Conservation (phyloP, 108 stramenopile genomes). For the Schizochytrium sp. region DNA sequence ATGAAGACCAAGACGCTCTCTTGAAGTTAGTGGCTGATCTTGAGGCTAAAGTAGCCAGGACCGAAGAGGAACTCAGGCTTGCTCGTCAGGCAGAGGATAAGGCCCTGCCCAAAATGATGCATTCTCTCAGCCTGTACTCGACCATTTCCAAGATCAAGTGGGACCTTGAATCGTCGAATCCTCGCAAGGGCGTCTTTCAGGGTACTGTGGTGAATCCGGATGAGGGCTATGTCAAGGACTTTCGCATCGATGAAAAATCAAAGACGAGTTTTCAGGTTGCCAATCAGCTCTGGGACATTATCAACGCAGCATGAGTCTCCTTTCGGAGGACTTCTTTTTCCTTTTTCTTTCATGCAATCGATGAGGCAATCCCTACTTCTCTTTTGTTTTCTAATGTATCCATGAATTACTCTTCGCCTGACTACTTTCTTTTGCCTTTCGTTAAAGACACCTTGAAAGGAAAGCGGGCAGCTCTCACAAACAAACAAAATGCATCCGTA, state of each 20-base stretch:
- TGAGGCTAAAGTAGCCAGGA: neutral
- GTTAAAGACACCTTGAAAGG: too few species aligned
- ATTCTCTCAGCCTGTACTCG: neutral
- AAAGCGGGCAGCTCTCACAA: too few species aligned
- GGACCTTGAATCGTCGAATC: neutral
- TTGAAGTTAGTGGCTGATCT: neutral
- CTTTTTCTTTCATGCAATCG: too few species aligned
- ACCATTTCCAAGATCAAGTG: conserved; percentile 10
- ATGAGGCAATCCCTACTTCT: too few species aligned
- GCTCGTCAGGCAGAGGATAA: conserved; percentile 46
- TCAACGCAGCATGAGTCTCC: neutral
- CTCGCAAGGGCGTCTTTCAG: neutral
- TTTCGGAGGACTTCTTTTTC: neutral
- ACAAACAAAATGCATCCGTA: too few species aligned
- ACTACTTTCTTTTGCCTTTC: too few species aligned
- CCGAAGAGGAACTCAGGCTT: neutral
- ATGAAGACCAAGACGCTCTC: neutral
- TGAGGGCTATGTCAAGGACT: neutral
- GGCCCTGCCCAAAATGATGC: conserved; percentile 53
- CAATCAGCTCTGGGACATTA: conserved; percentile 2
- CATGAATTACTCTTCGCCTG: too few species aligned
- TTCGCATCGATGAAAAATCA: neutral
- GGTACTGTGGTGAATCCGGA: neutral
- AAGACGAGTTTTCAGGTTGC: neutral
- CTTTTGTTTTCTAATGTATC: too few species aligned